phyloP scores from a whole-genome alignment of 2,329 filamentous ascomycete genomes.

The Penicillium janthinellum region DNA sequence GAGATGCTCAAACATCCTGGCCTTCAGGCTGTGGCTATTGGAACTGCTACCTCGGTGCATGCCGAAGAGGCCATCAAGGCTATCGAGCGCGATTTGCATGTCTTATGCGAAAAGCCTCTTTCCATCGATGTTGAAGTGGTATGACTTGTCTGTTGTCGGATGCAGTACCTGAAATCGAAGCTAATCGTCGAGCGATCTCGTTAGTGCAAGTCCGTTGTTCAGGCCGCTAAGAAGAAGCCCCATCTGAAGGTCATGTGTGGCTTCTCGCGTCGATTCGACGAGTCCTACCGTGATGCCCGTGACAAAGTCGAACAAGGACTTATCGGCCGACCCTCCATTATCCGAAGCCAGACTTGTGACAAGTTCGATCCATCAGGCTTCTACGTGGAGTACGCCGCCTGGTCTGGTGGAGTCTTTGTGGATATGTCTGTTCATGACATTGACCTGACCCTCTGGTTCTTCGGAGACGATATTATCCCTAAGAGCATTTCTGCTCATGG shows the following conservation, averaged over 20 bases:
- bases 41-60: slow-evolving; percentile 56
- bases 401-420: slow-evolving; percentile 68
- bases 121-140: slow-evolving; percentile 61
- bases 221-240: slow-evolving; percentile 56
- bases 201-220: slow-evolving; percentile 61
- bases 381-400: slow-evolving; percentile 66
- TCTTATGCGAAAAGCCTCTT: slow-evolving; percentile 56
- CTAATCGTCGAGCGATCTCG: background rate
- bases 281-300: slow-evolving; percentile 63
- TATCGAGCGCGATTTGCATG: slow-evolving; percentile 55
- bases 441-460: slow-evolving; percentile 65
- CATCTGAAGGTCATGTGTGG: slow-evolving; percentile 67
- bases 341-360: slow-evolving; percentile 67
- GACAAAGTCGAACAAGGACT: slow-evolving; percentile 54
- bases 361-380: slow-evolving; percentile 65
- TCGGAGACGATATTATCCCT: slow-evolving; percentile 55
- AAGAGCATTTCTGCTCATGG: slow-evolving; percentile 60
- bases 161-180: background rate
- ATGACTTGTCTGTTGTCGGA: slow-evolving; percentile 24
- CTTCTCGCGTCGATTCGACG: slow-evolving; percentile 68
- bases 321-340: slow-evolving; percentile 62
- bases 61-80: slow-evolving; percentile 59
- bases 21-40: slow-evolving; percentile 57
- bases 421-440: slow-evolving; percentile 72
- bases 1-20: slow-evolving; percentile 57